Evolutionary conservation across 805 yeast species (phyloP), one percentile per base, ranked within the genome.

Genomic region (Komagataella phaffii): DNA sequence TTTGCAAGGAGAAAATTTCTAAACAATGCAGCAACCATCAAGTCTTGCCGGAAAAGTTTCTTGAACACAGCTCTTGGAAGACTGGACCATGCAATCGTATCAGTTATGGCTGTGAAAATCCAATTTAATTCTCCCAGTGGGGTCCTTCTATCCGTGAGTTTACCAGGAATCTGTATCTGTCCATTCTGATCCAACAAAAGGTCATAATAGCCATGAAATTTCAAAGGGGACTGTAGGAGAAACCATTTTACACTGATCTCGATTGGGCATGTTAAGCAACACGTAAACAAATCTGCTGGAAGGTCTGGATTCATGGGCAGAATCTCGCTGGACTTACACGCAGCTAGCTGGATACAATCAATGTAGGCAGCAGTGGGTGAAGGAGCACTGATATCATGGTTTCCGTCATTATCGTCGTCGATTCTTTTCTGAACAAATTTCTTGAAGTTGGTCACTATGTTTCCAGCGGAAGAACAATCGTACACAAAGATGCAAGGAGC

Each of bases 51-150:
- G 61, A 93, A 93, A 7, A 93, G 71, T 54, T 90, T 77, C 61
- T 90, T 91, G 72, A 93, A 93, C 30, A 93, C 68, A 0, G 95
- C 88, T 54, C 96, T 74, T 3, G 95, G 88, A 44, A 93, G 68
- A 2, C 90, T 79, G 0, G 96, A 88, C 97, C 98, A 93, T 1
- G 99, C 99, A 50, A 93, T 91, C 0, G 98, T 91, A 65, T 93
- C 99, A 3, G 98, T 91, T 45, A 93, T 88, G 2, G 99, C 97
- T 1, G 97, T 93, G 67, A 91, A 93, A 40, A 93, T 91, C 97
- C 98, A 93, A 64, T 88, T 89, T 51, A 93, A 74, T 63, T 93
- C 99, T 43, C 99, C 99, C 47, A 93, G 68, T 0, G 98, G 97
- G 0, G 98, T 93, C 55, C 96, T 75, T 61, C 98, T 76, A 62